Base-by-base conservation (phyloP, 306 rosid species). In the Pterocarpus macrocarpus region DNA sequence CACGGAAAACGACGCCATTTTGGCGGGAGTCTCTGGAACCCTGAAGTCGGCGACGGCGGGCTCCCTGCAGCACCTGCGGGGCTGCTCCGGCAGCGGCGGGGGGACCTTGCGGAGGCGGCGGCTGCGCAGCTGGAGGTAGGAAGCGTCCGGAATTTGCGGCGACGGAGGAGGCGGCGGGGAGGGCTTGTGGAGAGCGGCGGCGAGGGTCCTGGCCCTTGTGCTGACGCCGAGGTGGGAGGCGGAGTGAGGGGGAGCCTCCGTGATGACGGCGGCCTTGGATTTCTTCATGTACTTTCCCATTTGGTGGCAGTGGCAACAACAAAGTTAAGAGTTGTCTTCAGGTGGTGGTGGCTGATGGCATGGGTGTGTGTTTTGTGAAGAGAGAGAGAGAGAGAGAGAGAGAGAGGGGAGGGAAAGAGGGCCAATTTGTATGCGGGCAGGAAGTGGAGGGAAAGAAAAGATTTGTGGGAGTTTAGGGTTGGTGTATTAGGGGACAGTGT, bases 91-190 rank as follows among this genome's bases (percentile, higher is more conserved):
- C 30, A n/a, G 79, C 15, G 69, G 71, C 7, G 34, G 61, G 17
- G 78, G 83, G 2, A 85, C 65, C 68, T 94, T 94, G 70, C 73
- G 88, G 44, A 94, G 97, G 68, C 98, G 94, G 77, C 98, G 97
- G 80, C 90, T 92, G 7, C 98, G 82, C 52, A 94, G 98, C 84
- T 94, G 90, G 56, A 94, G 97, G 73, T 90, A 94, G 43, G 94
- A 85, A 12, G 81, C 43, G 71, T 86, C 92, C 0, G 78, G 39
- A 75, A 10, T 30, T 1, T 50, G 85, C 43, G 79, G 79, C 0
- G 56, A 12, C 2, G 82, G 4, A 43, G 28, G 28, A 22, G 28
- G 28, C 28, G 58, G 5, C 30, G 66, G 11, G 0, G 82, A 34
- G 0, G 82, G 32, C 13, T 90, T 89, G 62, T 86, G 88, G 12